phyloP scores from a whole-genome alignment of 169 alveolate genomes.

The Perkinsus olseni region DNA sequence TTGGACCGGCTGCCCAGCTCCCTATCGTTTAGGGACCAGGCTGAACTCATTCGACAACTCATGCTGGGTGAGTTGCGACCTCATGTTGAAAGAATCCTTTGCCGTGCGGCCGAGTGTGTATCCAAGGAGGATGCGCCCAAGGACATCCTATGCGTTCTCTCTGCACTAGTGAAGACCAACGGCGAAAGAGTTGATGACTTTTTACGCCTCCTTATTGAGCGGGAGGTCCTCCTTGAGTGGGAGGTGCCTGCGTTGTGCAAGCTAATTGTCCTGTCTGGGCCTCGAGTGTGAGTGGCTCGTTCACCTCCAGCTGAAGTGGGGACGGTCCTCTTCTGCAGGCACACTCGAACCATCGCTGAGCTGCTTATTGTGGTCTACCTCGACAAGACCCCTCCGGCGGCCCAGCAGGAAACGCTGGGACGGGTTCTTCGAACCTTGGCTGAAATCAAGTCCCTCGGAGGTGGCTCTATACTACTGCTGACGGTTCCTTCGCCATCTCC shows the following conservation, averaged over 20 bases:
- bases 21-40: not conserved
- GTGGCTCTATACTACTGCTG: too few species aligned
- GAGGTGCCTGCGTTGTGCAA: not conserved
- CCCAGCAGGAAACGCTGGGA: not conserved
- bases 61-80: not conserved
- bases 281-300: not conserved
- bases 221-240: not conserved
- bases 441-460: not conserved
- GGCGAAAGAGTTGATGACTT: not conserved
- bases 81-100: not conserved
- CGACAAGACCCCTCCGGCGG: not conserved
- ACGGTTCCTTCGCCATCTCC: too few species aligned
- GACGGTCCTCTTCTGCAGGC: not conserved
- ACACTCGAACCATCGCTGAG: not conserved
- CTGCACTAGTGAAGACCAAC: not conserved
- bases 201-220: not conserved
- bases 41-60: not conserved
- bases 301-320: not conserved
- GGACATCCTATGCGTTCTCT: not conserved
- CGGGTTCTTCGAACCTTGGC: not conserved
- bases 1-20: not conserved
- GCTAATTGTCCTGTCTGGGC: not conserved
- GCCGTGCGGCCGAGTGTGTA: not conserved
- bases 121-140: not conserved
- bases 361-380: not conserved